Conservation (phyloP, 2,329 filamentous ascomycete species). For the Monosporascus sp. region DNA sequence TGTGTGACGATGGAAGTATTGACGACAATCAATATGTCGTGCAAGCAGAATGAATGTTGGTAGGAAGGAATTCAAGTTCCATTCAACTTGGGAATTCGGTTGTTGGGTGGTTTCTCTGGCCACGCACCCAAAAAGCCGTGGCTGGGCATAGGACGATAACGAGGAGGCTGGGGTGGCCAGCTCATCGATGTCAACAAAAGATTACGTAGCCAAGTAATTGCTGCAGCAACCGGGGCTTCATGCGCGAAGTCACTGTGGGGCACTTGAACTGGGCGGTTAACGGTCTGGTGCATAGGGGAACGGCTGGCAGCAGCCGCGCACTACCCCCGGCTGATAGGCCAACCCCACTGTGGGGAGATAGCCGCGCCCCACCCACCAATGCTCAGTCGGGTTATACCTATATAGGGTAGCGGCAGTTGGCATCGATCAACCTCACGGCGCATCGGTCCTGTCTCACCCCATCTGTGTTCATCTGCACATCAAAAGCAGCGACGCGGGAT, state of each 20-base stretch:
- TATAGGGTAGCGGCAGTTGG: not conserved
- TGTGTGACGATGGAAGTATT: no score
- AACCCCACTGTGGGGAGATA: not conserved
- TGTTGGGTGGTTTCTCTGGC: slow-evolving; percentile 22
- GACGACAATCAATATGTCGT: no score
- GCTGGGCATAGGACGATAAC: slow-evolving; percentile 8
- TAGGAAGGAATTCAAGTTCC: not conserved
- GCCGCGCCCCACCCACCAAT: not conserved
- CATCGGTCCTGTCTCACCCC: not conserved
- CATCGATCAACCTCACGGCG: not conserved
- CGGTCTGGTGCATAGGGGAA: not conserved
- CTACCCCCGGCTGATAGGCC: not conserved
- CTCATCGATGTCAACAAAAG: slow-evolving; percentile 25
- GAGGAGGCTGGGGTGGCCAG: slow-evolving; percentile 17
- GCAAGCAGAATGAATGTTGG: not conserved
- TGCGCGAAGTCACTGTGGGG: no score
- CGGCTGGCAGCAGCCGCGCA: not conserved
- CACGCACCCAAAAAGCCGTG: slow-evolving; percentile 12
- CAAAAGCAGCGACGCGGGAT: not conserved
- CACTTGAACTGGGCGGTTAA: no score
- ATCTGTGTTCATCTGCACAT: not conserved
- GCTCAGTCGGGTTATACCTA: not conserved
- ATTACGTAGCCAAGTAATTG: not conserved
- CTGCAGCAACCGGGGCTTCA: not conserved
- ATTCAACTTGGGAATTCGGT: slow-evolving; percentile 3